A percentile compares a stretch with the other conserved stretches of the same genome.
phyloP scores from a whole-genome alignment of 768 basidiomycete species.

The Macrolepiota fuliginosa region DNA sequence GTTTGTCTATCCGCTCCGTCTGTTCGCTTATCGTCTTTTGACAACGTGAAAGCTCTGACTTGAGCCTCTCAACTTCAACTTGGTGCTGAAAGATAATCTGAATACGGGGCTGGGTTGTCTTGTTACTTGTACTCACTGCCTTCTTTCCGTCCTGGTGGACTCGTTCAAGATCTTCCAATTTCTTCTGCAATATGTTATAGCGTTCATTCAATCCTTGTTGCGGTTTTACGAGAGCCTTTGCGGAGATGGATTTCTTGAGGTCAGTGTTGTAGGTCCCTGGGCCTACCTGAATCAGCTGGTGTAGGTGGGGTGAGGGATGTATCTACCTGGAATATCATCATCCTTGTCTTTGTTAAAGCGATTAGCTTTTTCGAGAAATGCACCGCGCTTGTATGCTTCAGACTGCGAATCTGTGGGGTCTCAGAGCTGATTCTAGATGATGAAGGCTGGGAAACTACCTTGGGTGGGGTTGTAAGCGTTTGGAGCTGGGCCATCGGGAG shows the following conservation, averaged over 20 bases:
- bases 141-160: conserved; percentile 68
- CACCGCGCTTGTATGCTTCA: conserved; percentile 55
- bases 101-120: not conserved
- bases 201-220: conserved; percentile 35
- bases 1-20: conserved; percentile 52
- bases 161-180: conserved; percentile 62
- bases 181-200: conserved; percentile 54
- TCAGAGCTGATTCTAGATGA: not conserved
- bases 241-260: conserved; percentile 17
- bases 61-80: conserved; percentile 56
- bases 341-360: conserved; percentile 46
- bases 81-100: conserved; percentile 44
- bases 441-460: not conserved
- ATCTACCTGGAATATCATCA: conserved; percentile 40
- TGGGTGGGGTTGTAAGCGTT: conserved; percentile 39
- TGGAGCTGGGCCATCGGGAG: conserved; percentile 51
- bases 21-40: conserved; percentile 50
- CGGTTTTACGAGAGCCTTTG: conserved; percentile 17
- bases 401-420: conserved; percentile 35
- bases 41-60: conserved; percentile 48
- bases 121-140: conserved; percentile 38
- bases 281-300: not conserved
- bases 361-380: conserved; percentile 55
- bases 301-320: not conserved
- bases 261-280: not conserved